Percentiles rank a stretch among this genome's conserved stretches.
Evolutionary conservation across 1,284 basidiomycete genomes (phyloP).

Genomic region (Golubevia sp.): DNA sequence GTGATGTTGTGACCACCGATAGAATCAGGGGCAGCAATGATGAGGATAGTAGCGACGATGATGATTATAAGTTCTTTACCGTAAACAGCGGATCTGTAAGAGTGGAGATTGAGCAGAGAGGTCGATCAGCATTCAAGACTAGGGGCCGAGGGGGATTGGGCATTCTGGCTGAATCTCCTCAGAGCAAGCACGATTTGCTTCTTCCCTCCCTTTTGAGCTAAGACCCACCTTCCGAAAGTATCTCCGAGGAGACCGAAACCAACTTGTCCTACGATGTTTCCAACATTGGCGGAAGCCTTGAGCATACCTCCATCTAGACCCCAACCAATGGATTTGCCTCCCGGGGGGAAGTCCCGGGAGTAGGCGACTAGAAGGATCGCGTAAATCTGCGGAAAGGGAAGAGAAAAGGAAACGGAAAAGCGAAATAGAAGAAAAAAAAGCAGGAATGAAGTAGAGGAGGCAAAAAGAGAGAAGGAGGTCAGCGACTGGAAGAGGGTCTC

Average conservation of each 20-base stretch:
- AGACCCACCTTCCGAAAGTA: constrained; percentile 46
- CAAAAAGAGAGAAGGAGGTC: no score
- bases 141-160: no score
- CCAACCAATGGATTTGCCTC: constrained; percentile 43
- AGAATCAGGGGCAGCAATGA: constrained; percentile 50
- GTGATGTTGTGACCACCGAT: constrained; percentile 47
- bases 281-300: constrained; percentile 54
- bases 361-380: constrained; percentile 48
- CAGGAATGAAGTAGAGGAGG: no score
- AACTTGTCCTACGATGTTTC: constrained; percentile 52
- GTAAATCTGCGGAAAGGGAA: constrained; percentile 20
- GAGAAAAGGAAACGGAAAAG: no score
- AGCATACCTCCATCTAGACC: constrained; percentile 54
- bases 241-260: constrained; percentile 55
- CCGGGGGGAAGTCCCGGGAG: constrained; percentile 17
- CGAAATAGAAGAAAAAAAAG: no score
- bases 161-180: no score
- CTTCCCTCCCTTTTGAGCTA: no score
- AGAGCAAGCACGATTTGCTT: no score
- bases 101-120: not conserved
- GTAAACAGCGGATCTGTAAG: constrained; percentile 24
- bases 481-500: no score
- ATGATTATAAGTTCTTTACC: constrained; percentile 53
- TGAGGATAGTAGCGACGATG: constrained; percentile 49
- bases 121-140: not conserved